Conservation (phyloP, 2,329 filamentous ascomycete species). For the Trichoderma polysporum region DNA sequence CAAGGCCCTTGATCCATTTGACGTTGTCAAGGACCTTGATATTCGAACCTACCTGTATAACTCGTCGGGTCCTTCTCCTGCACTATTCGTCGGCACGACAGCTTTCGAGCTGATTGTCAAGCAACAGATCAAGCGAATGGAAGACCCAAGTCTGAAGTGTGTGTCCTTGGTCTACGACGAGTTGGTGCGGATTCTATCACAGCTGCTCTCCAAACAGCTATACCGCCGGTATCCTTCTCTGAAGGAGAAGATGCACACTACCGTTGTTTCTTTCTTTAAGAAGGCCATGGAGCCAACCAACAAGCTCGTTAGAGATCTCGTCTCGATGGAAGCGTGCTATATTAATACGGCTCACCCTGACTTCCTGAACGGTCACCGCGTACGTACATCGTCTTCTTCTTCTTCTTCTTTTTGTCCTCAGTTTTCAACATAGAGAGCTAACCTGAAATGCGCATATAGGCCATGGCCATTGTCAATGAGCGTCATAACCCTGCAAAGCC, state of each 20-base stretch:
- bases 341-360: constrained; percentile 98
- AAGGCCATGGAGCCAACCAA: constrained; percentile 98
- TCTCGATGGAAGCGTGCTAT: constrained; percentile 94
- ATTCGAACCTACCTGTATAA: constrained; percentile 98
- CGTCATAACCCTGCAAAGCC: constrained; percentile 79
- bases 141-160: constrained; percentile 96
- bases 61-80: constrained; percentile 96
- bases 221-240: constrained; percentile 91
- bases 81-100: constrained; percentile 93
- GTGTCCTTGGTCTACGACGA: constrained; percentile 97
- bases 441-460: constrained; percentile 43
- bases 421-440: constrained; percentile 1
- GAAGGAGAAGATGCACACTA: constrained; percentile 94
- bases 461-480: constrained; percentile 98
- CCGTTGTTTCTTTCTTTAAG: constrained; percentile 95
- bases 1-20: constrained; percentile 96
- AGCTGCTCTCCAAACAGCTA: constrained; percentile 82
- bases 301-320: constrained; percentile 90
- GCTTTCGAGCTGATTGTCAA: constrained; percentile 99
- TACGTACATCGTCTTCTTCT: constrained; percentile 39
- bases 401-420: neutral
- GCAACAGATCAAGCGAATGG: constrained; percentile 93
- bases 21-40: constrained; percentile 94
- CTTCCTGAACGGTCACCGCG: constrained; percentile 91
- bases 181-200: constrained; percentile 88